Evolutionary conservation across 129 eudicot species (phyloP), one percentile per base, ranked within the genome.

Genomic region (Lonicera japonica): DNA sequence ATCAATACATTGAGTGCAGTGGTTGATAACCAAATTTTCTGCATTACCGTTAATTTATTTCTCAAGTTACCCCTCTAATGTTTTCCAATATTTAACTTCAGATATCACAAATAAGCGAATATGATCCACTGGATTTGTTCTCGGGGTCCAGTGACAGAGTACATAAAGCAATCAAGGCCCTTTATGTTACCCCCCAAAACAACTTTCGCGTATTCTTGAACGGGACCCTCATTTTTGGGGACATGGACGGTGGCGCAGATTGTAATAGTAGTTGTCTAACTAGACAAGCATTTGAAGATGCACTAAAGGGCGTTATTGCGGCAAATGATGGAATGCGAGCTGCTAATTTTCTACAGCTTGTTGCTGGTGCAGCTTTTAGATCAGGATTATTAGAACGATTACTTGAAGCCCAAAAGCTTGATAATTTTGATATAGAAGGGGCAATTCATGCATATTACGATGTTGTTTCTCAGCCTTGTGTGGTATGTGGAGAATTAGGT

Each of bases 391-490:
- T 92, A 52, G 73, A 82, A 58, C 81, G 75, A 63, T 84, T 92
- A 70, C 92, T 92, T 52, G 84, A 88, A 74, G 85, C 77, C 41
- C 99, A 92, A 68, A 88, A 88, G 70, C 96, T 88, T 21, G 99
- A 92, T 75, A 59, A 36, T 25, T 25, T 73, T 67, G 96, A 92
- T 75, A 76, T 92, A 38, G 99, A 92, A 82, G 99, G 96, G 24
- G 99, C 95, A 36, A 88, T 92, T 74, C 99, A 92, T 68, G 95
- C 91, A n/a, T 92, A 88, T 80, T 92, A 92, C 79, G 82, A 92
- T 71, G 76, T 79, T 21, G 76, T 92, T 78, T 82, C 87, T 22
- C 81, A 82, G 74, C 88, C 91, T 18, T 92, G 99, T 73, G 50
- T 16, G 74, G 72, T 83, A 20, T 92, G 99, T 70, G 73, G 45